phyloP scores from a whole-genome alignment of 768 basidiomycete genomes.

The Sistotremastrum niveocremeum region DNA sequence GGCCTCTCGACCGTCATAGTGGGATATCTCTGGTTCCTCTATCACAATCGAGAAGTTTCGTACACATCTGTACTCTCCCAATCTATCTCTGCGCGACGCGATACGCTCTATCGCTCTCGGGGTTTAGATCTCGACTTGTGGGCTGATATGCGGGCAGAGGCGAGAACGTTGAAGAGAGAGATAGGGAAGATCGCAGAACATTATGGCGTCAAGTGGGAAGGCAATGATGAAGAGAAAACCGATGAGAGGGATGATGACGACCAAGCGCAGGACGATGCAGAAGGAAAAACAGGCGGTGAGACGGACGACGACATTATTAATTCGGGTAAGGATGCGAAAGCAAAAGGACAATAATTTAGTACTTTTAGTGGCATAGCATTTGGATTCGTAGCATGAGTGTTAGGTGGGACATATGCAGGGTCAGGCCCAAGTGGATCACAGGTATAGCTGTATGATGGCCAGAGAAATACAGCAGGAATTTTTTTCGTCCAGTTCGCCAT shows the following conservation, averaged over 20 bases:
- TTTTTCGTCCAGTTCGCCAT: no score
- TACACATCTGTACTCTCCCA: constrained; percentile 49
- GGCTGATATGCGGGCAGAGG: constrained; percentile 39
- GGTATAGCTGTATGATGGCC: no score
- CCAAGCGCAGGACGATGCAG: constrained; percentile 10
- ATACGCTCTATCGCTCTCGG: constrained; percentile 38
- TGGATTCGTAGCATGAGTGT: no score
- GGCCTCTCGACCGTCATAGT: constrained; percentile 45
- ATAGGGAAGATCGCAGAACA: constrained; percentile 47
- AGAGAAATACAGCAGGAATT: no score
- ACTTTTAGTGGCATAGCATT: no score
- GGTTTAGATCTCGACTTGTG: constrained; percentile 51
- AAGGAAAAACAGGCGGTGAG: background rate
- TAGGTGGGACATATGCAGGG: no score
- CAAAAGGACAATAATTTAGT: no score
- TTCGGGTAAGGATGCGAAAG: background rate
- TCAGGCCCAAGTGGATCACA: no score
- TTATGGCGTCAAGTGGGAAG: constrained; percentile 35
- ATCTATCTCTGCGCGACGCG: constrained; percentile 43
- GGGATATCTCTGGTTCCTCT: constrained; percentile 52
- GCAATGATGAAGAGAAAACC: constrained; percentile 16
- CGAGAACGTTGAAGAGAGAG: constrained; percentile 34
- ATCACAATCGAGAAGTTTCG: constrained; percentile 49
- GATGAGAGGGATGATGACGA: constrained; percentile 16
- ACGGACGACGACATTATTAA: background rate